Percentiles rank a stretch among this genome's conserved stretches.
These are phyloP conservation scores for Astragalus glycyphyllos DNA, from an alignment of 306 rosid species.

Conservation along the genomic window DNA sequence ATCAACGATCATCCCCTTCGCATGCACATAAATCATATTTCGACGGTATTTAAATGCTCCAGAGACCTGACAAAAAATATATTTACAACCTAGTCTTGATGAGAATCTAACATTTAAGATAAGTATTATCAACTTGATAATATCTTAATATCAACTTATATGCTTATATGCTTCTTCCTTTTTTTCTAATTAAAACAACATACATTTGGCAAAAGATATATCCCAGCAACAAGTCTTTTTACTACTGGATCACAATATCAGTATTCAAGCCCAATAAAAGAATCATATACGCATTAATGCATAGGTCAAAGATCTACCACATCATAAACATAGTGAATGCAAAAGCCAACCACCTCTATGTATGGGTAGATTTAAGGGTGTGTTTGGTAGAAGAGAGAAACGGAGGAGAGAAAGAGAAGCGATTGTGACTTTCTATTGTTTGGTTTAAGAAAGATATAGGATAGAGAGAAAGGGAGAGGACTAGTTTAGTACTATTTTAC, in stretches of 20 bases:
- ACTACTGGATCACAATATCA: background rate
- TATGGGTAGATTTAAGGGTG: no score
- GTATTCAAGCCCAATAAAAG: background rate
- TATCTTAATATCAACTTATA: no score
- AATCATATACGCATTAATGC: background rate
- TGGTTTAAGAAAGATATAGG: no score
- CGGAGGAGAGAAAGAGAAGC: background rate
- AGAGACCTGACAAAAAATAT: conserved; percentile 53
- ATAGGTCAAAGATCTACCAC: background rate
- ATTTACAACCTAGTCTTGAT: conserved; percentile 30
- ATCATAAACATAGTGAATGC: conserved; percentile 29
- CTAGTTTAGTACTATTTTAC: no score
- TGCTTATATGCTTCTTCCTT: background rate
- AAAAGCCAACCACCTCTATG: conserved; percentile 4
- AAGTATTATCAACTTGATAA: conserved; percentile 8
- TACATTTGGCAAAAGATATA: background rate
- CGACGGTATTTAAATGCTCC: conserved; percentile 55
- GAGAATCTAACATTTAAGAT: conserved; percentile 13
- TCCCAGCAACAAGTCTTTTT: background rate
- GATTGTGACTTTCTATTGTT: background rate
- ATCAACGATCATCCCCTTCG: conserved; percentile 92
- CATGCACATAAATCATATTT: conserved; percentile 95
- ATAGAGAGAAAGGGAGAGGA: no score
- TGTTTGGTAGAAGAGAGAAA: no score
- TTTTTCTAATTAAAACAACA: background rate